Base-by-base conservation (phyloP, 441 rosid species). In the Hypseocharis bilobata region DNA sequence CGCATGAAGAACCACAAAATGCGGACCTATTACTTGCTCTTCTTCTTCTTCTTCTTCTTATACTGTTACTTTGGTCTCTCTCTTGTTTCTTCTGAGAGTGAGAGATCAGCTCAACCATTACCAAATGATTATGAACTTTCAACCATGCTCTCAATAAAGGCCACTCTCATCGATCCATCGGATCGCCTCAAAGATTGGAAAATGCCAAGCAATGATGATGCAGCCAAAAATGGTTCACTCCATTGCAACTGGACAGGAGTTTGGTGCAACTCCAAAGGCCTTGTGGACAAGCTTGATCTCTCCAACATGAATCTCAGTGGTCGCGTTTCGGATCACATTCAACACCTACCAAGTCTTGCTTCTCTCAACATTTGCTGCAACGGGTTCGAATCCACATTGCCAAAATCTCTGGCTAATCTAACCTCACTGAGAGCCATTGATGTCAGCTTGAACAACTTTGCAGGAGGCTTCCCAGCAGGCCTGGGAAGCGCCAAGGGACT, bases 161-260 rank as follows among this genome's bases (percentile, higher is more conserved):
- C 86, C 26, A 73, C 76, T 74, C 73, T 90, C 6, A 38, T 72
- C 28, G 98, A 92, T 77, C 85, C 92, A 17, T 70, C 74, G 20
- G 79, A 77, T 60, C 67, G n/a, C 36, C 91, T 90, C 29, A 42
- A 57, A 34, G 86, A 85, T 66, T 90, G 96, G 97, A 82, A 49
- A 71, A 26, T 65, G 26, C 65, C 69, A 3, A 59, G 71, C 17
- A 42, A 60, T 61, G 54, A n/a, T n/a, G n/a, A n/a, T n/a, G 22
- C 38, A 16, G 59, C 62, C 4, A 74, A 40, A 26, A 68, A 74
- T 4, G 29, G 42, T 11, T 30, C 63, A 0, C 44, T 22, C 66
- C 89, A 90, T 66, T 92, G 98, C 70, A 75, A 68, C 20, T 92
- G 97, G 98, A 86, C 85, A 1, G 92, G 96, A 47, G 84, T 92